Evolutionary conservation across 2,329 filamentous ascomycete species (phyloP).

Genomic region (Colletotrichum chlorophyti): DNA sequence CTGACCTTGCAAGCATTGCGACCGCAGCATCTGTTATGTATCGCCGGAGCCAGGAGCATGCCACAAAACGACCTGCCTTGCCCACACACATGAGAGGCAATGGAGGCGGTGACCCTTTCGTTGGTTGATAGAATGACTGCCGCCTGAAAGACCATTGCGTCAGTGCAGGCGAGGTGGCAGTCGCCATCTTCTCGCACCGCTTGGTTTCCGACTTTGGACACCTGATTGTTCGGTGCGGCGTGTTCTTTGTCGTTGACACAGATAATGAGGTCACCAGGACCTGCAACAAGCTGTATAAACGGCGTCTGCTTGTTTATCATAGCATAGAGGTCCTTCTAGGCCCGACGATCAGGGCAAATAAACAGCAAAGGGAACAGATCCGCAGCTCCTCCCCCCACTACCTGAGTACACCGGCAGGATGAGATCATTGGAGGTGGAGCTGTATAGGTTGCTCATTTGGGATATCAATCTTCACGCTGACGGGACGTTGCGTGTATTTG

Average conservation of each 20-base stretch:
- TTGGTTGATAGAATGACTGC: too few relatives aligned
- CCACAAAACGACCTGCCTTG: too few relatives aligned
- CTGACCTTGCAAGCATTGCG: too few relatives aligned
- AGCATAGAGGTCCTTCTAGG: slow-evolving; percentile 4
- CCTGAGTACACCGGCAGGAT: not conserved
- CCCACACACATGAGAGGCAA: too few relatives aligned
- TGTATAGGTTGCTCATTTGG: not conserved
- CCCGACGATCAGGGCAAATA: slow-evolving; percentile 16
- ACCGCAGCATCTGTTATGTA: too few relatives aligned
- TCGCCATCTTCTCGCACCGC: not conserved
- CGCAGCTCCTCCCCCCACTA: not conserved
- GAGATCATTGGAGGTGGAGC: not conserved
- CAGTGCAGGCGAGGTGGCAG: not conserved
- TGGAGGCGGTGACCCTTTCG: too few relatives aligned
- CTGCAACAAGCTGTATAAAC: not conserved
- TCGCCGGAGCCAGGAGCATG: too few relatives aligned
- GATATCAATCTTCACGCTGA: not conserved
- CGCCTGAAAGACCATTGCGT: not conserved
- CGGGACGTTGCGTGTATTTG: not conserved
- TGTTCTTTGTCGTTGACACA: not conserved
- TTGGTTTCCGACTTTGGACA: not conserved
- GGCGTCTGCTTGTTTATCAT: not conserved
- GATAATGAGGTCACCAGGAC: slow-evolving; percentile 4
- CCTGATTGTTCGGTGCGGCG: slow-evolving; percentile 6
- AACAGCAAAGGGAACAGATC: not conserved